phyloP scores from a whole-genome alignment of 352 stramenopile genomes.

The Phytophthora idaei region DNA sequence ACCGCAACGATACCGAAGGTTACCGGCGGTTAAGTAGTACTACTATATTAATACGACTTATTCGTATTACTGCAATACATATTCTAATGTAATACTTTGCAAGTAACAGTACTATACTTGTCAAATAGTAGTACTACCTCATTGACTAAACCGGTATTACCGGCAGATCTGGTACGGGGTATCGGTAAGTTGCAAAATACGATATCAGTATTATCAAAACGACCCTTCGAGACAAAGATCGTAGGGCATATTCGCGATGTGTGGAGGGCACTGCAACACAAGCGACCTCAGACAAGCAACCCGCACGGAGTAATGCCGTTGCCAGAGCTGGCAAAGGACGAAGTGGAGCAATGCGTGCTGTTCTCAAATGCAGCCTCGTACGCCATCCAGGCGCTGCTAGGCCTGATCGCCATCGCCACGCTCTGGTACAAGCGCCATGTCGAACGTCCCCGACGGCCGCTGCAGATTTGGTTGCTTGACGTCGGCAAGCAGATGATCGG shows the following conservation, averaged over 20 bases:
- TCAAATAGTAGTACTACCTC: no score
- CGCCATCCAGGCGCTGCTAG: constrained; percentile 70
- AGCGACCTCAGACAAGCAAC: constrained; percentile 2
- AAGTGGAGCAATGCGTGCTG: constrained; percentile 55
- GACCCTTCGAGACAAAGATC: constrained; percentile 4
- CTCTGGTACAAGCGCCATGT: constrained; percentile 89
- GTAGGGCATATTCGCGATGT: not conserved
- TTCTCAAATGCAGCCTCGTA: constrained; percentile 76
- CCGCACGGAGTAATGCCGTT: constrained; percentile 15
- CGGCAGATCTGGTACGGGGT: no score
- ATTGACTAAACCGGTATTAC: no score
- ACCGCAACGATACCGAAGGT: no score
- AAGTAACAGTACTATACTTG: no score
- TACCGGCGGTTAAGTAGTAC: no score
- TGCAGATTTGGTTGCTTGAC: constrained; percentile 83
- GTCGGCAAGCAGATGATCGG: constrained; percentile 87
- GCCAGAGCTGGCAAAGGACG: constrained; percentile 18
- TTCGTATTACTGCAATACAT: no score
- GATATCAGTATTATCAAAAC: not conserved
- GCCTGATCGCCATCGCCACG: constrained; percentile 65
- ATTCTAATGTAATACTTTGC: no score
- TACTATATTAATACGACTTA: no score
- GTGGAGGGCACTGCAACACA: not conserved
- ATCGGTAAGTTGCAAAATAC: no score
- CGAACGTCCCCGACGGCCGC: constrained; percentile 64